A percentile compares a stretch with the other conserved stretches of the same genome.
These are phyloP conservation scores for Phialemoniopsis sp. DNA, from an alignment of 2,329 filamentous ascomycete genomes.

Conservation along the genomic window DNA sequence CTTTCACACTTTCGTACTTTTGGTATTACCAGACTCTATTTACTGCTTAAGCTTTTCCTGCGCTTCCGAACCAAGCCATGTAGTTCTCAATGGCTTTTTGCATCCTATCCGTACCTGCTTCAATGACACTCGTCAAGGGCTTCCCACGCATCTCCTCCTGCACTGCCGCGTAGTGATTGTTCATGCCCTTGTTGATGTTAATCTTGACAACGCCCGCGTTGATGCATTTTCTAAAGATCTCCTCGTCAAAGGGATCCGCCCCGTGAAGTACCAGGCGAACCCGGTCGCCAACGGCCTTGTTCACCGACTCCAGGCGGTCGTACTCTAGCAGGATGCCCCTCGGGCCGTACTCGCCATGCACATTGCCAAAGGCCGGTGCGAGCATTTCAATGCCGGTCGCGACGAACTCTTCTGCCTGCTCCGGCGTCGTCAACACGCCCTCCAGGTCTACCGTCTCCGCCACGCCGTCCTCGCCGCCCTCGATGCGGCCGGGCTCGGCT, in stretches of 20 bases:
- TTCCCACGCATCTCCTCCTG: slow-evolving; percentile 40
- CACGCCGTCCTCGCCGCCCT: slow-evolving; percentile 66
- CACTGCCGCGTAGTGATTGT: slow-evolving; percentile 38
- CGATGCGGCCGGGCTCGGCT: slow-evolving; percentile 59
- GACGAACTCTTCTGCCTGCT: slow-evolving; percentile 68
- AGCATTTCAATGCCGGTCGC: slow-evolving; percentile 69
- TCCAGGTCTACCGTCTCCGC: slow-evolving; percentile 48
- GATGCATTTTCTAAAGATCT: slow-evolving; percentile 39
- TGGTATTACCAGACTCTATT: not conserved
- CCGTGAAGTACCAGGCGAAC: slow-evolving; percentile 44
- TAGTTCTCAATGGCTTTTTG: slow-evolving; percentile 43
- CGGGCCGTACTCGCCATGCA: slow-evolving; percentile 70
- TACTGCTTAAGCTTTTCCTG: slow-evolving; percentile 33
- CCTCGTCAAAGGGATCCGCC: slow-evolving; percentile 40
- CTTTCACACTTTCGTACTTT: not conserved
- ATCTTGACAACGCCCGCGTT: slow-evolving; percentile 39
- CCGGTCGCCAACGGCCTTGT: slow-evolving; percentile 35
- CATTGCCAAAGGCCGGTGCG: slow-evolving; percentile 72
- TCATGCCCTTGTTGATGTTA: slow-evolving; percentile 50
- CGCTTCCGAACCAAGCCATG: slow-evolving; percentile 38
- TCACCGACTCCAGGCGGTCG: slow-evolving; percentile 39
- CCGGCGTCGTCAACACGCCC: slow-evolving; percentile 58
- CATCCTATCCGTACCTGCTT: slow-evolving; percentile 40
- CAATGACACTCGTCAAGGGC: slow-evolving; percentile 41
- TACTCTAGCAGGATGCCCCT: slow-evolving; percentile 61